These are phyloP conservation scores for Penicillium atrosanguineum DNA, from an alignment of 495 filamentous ascomycete genomes.

Conservation along the genomic window DNA sequence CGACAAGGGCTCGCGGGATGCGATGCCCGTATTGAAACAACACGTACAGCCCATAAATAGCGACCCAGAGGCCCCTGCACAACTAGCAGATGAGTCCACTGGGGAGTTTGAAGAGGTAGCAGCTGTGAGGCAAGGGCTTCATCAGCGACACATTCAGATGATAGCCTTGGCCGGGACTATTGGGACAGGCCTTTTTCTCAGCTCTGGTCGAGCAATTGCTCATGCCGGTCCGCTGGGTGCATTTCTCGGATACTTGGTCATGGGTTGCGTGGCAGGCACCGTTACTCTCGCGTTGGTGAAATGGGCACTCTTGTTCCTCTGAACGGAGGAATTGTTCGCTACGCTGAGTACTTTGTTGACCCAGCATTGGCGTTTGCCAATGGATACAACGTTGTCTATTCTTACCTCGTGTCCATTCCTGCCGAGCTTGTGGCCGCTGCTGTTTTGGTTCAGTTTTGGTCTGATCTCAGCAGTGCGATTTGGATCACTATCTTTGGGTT, in stretches of 20 bases:
- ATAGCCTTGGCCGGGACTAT: constrained; percentile 47
- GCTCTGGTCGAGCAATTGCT: constrained; percentile 56
- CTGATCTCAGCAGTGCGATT: constrained; percentile 30
- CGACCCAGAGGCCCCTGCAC: too few relatives aligned
- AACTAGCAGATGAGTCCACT: too few relatives aligned
- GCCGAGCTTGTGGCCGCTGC: constrained; percentile 41
- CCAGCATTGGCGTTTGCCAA: constrained; percentile 31
- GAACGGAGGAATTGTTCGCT: constrained; percentile 30
- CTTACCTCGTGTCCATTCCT: constrained; percentile 37
- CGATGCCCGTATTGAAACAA: too few relatives aligned
- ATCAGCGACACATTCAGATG: constrained; percentile 43
- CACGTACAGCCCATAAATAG: too few relatives aligned
- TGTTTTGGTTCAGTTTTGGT: constrained; percentile 51
- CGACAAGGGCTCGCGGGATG: too few relatives aligned
- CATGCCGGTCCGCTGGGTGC: constrained; percentile 57
- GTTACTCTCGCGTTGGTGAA: constrained; percentile 25
- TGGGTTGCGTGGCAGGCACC: constrained; percentile 21
- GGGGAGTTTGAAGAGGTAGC: too few relatives aligned
- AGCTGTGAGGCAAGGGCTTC: constrained; percentile 28
- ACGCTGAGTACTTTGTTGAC: constrained; percentile 29
- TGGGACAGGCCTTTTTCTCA: constrained; percentile 31
- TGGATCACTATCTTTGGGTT: constrained; percentile 47
- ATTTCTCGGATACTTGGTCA: constrained; percentile 25
- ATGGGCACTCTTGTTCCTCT: constrained; percentile 30
- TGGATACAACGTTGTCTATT: constrained; percentile 30